Conservation (phyloP, 805 yeast species). For the Myxozyma sirexii region DNA sequence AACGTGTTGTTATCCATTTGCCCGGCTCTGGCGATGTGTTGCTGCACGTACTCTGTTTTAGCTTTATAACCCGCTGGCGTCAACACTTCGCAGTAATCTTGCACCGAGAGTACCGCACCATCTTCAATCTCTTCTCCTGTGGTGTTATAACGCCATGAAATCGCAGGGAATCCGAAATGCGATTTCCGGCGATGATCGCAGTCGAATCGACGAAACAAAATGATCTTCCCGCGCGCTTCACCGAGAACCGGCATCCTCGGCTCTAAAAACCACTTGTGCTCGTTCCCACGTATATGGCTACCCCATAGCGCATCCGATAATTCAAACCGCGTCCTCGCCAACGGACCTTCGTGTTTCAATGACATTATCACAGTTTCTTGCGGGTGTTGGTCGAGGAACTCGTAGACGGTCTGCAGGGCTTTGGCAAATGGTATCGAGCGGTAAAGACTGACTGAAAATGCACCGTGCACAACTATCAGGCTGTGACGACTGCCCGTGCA, state of each 20-base stretch:
- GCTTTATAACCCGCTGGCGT: constrained; percentile 54
- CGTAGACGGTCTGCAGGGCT: constrained; percentile 61
- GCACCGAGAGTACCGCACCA: constrained; percentile 53
- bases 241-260: constrained; percentile 59
- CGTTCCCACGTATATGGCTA: constrained; percentile 52
- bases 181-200: constrained; percentile 28
- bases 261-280: constrained; percentile 63
- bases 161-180: constrained; percentile 67
- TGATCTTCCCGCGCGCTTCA: constrained; percentile 66
- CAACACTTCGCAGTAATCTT: constrained; percentile 71
- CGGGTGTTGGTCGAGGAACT: constrained; percentile 54
- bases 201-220: constrained; percentile 65
- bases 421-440: constrained; percentile 56
- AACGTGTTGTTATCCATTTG: constrained; percentile 54
- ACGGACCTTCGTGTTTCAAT: constrained; percentile 73
- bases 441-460: constrained; percentile 69
- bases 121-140: constrained; percentile 62
- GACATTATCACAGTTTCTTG: constrained; percentile 69
- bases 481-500: constrained; percentile 47
- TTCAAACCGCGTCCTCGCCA: constrained; percentile 66
- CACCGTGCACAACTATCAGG: constrained; percentile 71
- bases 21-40: constrained; percentile 55
- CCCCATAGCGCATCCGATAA: constrained; percentile 65
- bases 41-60: constrained; percentile 60
- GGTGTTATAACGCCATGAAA: constrained; percentile 67